Evolutionary conservation across 257 asterid species (phyloP).

Genomic region (Plantago ovata): DNA sequence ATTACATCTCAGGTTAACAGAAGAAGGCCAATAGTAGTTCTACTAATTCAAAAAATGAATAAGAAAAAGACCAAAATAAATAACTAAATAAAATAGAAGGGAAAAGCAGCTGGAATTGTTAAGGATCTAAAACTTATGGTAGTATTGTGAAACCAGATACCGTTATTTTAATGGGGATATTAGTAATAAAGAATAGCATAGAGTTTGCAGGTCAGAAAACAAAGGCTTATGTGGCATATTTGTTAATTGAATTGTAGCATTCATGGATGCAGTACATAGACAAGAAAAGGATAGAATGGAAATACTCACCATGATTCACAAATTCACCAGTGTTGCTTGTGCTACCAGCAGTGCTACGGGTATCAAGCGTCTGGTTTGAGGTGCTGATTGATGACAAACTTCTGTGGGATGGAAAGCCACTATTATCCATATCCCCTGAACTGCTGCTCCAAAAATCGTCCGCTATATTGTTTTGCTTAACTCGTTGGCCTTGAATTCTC

Average conservation of each 20-base stretch:
- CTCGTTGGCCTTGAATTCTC: slow-evolving; percentile 57
- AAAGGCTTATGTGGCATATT: not conserved
- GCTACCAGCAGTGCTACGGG: slow-evolving; percentile 54
- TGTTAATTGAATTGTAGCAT: not conserved
- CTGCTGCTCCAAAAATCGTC: slow-evolving; percentile 89
- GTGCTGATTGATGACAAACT: slow-evolving; percentile 83
- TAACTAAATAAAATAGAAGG: too few species aligned
- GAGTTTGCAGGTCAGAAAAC: not conserved
- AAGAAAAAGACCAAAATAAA: not conserved
- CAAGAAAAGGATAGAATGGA: slow-evolving; percentile 3
- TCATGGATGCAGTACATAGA: not conserved
- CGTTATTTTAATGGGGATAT: too few species aligned
- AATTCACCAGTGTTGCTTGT: slow-evolving; percentile 58
- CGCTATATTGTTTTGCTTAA: slow-evolving; percentile 46
- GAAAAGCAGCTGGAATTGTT: slow-evolving; percentile 2
- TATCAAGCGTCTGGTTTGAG: slow-evolving; percentile 57
- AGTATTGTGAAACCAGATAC: too few species aligned
- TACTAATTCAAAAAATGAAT: not conserved
- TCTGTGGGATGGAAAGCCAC: slow-evolving; percentile 78
- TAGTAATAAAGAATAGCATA: too few species aligned
- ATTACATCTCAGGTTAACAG: not conserved
- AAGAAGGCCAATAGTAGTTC: not conserved
- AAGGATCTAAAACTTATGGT: not conserved
- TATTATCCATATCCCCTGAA: slow-evolving; percentile 79
- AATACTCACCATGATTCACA: slow-evolving; percentile 77